Base-by-base conservation (phyloP, 1,139 yeast genomes). In the Debaryomycetaceae sp. region DNA sequence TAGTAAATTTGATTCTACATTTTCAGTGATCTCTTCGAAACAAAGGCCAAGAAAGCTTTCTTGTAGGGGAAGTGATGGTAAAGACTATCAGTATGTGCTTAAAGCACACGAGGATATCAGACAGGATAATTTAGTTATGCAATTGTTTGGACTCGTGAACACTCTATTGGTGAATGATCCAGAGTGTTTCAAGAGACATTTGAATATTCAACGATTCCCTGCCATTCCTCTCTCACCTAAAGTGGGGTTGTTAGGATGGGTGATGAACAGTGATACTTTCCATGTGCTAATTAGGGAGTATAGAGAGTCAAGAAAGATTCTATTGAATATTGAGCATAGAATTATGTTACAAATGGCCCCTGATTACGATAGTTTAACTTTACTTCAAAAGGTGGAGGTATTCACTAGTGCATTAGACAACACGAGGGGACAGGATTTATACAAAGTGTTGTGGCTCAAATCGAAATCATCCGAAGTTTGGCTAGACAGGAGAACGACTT, bases 291-390 rank as follows among this genome's bases (percentile, higher is more conserved):
- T 94, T 41, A 78, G 91, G 46, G 98, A 92, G 52, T 89, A 91
- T 57, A 79, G 99, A 53, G 98, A 92, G 50, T 83, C 91, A 8
- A 79, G 96, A 45, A 91, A 89, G 68, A 87, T 91, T 37, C 74
- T 91, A 49, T 70, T 92, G 49, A 91, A 91, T 60, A 88, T 92
- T 53, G 98, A 92, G 60, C 97, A 91, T 59, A 76, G 98, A 48
- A 87, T 92, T 42, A 91, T 92, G 96, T 66, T 89, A 31, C 98
- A 92, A 59, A 91, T 92, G 98, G 96, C 98, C 0, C 98, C 98
- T 1, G 97, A 91, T 59, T 94, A 88, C 61, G 98, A 94, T 52
- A 84, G 81, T 46, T 70, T 92, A 56, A 88, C 97, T 0, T 70
- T 91, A 31, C 66, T 94, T 44, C 96, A 94, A 54, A 92, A 92